These are phyloP conservation scores for Phytophthora sansomeana DNA, from an alignment of 352 stramenopile genomes.

Conservation along the genomic window DNA sequence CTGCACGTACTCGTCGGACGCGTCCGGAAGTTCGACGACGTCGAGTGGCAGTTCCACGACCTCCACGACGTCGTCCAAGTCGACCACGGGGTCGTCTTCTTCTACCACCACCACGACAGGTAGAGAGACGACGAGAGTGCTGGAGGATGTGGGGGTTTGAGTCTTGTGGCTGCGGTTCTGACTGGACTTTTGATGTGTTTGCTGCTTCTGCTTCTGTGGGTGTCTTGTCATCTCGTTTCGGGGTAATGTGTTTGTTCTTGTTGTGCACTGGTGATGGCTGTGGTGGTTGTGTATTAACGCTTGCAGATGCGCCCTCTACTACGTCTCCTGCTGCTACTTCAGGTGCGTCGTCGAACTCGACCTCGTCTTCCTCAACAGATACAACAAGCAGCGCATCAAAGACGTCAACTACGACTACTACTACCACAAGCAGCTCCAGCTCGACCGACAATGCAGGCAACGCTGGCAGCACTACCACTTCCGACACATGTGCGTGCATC, in stretches of 20 bases:
- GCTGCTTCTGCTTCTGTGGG: conserved; percentile 11
- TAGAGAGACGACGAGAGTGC: conserved; percentile 15
- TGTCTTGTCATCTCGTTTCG: conserved; percentile 7
- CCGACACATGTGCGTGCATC: conserved; percentile 23
- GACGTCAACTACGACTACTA: too few species aligned
- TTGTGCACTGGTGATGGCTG: conserved; percentile 21
- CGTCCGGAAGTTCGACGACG: conserved; percentile 12
- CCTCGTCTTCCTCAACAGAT: conserved; percentile 24
- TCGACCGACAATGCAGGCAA: conserved; percentile 22
- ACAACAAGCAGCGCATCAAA: conserved; percentile 8
- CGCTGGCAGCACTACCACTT: conserved; percentile 16
- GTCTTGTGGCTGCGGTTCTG: conserved; percentile 21
- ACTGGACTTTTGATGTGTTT: conserved; percentile 17
- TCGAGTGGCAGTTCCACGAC: too few species aligned
- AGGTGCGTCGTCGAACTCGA: conserved; percentile 29
- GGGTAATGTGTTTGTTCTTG: conserved; percentile 26
- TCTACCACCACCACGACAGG: conserved; percentile 26
- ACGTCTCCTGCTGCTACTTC: conserved; percentile 30
- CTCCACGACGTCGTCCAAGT: conserved; percentile 19
- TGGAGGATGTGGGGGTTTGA: too few species aligned
- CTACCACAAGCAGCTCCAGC: conserved; percentile 16
- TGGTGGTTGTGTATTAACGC: conserved; percentile 28
- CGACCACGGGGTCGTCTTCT: conserved; percentile 18
- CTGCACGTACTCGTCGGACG: conserved; percentile 31
- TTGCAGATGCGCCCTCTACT: conserved; percentile 34